Evolutionary conservation across 2,329 filamentous ascomycete genomes (phyloP), one percentile per base, ranked within the genome.

Genomic region (Scedosporium aurantiacum): DNA sequence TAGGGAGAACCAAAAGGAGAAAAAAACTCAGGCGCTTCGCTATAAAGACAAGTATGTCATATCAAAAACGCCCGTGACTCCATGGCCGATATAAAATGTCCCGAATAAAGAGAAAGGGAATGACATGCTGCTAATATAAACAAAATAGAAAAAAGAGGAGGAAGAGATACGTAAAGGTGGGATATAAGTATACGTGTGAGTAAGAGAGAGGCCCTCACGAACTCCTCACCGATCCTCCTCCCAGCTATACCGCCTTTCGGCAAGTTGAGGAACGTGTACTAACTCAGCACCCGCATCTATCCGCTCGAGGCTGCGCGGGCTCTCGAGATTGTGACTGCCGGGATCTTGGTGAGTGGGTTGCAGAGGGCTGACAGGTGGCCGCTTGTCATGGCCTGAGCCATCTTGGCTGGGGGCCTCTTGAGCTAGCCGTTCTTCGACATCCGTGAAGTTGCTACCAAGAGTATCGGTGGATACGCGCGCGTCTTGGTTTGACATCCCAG

Each of bases 231-330:
- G 60, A 32, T 72, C 70, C 4, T 76, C 71, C 65, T 82, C 79
- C 79, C 79, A 82, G 64, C 79, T 82, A 60, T 80, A 82, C 41
- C 79, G 71, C 64, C 73, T 75, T 37, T 75, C 75, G 2, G 79
- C 77, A 61, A 78, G 67, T 65, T 82, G 79, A 2, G 79, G 79
- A 8, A 82, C 76, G 63, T 82, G 79, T 2, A 82, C 70, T 23
- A 81, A 67, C 60, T 82, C 79, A 3, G 69, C 69, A 0, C 75
- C 74, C 2, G 69, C 68, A 57, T 79, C 74, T 40, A 80, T 76
- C n/a, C 78, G 73, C 60, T 74, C 74, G 43, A 71, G 71, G 59
- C 72, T 75, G 41, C 65, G 65, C 6, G 69, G 65, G 25, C 65
- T 67, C 18, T 60, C 58, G 52, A 28, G 65, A 32, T 63, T 68